These are phyloP conservation scores for Leishmania arabica DNA, from an alignment of 208 protist genomes.

Conservation along the genomic window DNA sequence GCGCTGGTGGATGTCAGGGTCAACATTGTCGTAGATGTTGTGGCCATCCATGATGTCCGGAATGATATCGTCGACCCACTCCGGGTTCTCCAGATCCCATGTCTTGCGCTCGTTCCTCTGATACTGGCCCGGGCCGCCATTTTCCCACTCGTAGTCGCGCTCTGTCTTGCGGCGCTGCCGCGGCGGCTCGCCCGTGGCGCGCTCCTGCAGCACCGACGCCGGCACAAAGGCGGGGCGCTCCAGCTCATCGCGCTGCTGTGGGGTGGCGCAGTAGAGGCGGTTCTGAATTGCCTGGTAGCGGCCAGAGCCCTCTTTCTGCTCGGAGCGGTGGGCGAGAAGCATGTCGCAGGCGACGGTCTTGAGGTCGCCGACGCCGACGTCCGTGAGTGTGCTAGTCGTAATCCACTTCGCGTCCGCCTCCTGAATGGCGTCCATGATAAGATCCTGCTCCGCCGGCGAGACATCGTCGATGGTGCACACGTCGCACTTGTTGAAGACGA, in stretches of 20 bases:
- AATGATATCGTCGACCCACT: slow-evolving; percentile 98
- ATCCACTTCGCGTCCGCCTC: slow-evolving; percentile 89
- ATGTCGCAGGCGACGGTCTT: slow-evolving; percentile 95
- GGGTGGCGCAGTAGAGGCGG: slow-evolving; percentile 90
- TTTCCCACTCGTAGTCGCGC: slow-evolving; percentile 92
- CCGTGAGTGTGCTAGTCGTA: slow-evolving; percentile 95
- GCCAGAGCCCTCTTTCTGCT: slow-evolving; percentile 95
- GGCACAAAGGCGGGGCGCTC: slow-evolving; percentile 82
- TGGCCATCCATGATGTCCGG: slow-evolving; percentile 99
- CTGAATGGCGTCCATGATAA: slow-evolving; percentile 87
- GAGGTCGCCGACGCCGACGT: slow-evolving; percentile 93
- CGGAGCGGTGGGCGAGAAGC: slow-evolving; percentile 94
- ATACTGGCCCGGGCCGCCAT: slow-evolving; percentile 95
- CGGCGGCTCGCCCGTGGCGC: slow-evolving; percentile 32
- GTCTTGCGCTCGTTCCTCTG: slow-evolving; percentile 87
- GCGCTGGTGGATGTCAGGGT: slow-evolving; percentile 98
- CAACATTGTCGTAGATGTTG: slow-evolving; percentile 99
- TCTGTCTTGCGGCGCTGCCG: slow-evolving; percentile 82
- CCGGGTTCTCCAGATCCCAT: slow-evolving; percentile 93
- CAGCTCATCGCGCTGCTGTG: slow-evolving; percentile 90
- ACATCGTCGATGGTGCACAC: slow-evolving; percentile 93
- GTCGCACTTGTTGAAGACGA: slow-evolving; percentile 99
- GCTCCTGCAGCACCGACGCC: slow-evolving; percentile 61
- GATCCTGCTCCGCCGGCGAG: slow-evolving; percentile 73
- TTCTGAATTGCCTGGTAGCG: slow-evolving; percentile 92